These are phyloP conservation scores for Thymus quinquecostatus DNA, from an alignment of 257 asterid genomes.

Conservation along the genomic window DNA sequence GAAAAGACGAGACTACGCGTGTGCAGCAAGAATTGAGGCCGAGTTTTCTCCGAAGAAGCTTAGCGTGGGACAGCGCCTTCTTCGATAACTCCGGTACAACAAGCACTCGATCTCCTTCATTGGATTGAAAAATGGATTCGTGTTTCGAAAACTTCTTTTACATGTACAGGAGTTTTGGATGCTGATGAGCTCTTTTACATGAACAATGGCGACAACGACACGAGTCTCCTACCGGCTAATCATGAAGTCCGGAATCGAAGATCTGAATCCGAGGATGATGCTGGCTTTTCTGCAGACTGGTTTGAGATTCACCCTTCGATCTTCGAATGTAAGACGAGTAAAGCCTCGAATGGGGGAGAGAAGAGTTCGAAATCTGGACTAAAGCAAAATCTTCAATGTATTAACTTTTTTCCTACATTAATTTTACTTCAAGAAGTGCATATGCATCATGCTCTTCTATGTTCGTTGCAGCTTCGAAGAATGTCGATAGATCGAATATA, in stretches of 20 bases:
- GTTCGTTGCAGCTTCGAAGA: slow-evolving; percentile 41
- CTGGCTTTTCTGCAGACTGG: slow-evolving; percentile 16
- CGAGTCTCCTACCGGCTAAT: slow-evolving; percentile 28
- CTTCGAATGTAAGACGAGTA: background rate
- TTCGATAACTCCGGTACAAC: slow-evolving; percentile 53
- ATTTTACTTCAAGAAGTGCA: background rate
- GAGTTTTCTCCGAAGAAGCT: slow-evolving; percentile 62
- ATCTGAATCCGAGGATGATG: slow-evolving; percentile 27
- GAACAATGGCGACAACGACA: slow-evolving; percentile 49
- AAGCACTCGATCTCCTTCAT: no score
- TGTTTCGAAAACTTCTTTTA: background rate
- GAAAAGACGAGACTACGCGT: slow-evolving; percentile 19
- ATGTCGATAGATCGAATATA: slow-evolving; percentile 20
- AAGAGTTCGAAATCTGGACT: slow-evolving; percentile 15
- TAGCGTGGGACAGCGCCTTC: slow-evolving; percentile 80
- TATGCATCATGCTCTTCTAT: background rate
- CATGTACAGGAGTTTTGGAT: slow-evolving; percentile 61
- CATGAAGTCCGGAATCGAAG: slow-evolving; percentile 36
- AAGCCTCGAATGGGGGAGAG: background rate
- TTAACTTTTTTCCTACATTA: background rate
- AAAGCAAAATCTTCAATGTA: background rate
- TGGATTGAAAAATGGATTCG: no score
- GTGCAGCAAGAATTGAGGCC: slow-evolving; percentile 37
- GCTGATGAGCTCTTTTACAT: slow-evolving; percentile 55
- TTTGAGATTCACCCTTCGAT: slow-evolving; percentile 32